These are phyloP conservation scores for Fusarium continuum DNA, from an alignment of 2,329 filamentous ascomycete species.

Conservation along the genomic window DNA sequence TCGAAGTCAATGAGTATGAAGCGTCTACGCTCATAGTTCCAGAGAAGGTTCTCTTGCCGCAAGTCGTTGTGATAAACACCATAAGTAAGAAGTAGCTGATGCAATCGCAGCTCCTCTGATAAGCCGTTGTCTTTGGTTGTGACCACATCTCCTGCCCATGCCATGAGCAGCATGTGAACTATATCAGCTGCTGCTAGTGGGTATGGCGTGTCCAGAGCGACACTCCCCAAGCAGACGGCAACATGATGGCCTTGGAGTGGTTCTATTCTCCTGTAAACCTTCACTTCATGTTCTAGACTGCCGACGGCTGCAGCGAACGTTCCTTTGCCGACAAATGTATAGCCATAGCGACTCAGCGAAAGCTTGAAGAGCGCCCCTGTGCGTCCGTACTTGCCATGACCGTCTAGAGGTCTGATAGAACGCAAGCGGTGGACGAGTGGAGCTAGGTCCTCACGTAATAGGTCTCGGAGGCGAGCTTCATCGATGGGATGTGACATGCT, in stretches of 20 bases:
- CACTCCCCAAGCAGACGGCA: conserved; percentile 30
- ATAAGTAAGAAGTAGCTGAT: conserved; percentile 14
- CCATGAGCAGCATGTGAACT: conserved; percentile 41
- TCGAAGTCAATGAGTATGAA: conserved; percentile 40
- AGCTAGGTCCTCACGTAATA: conserved; percentile 12
- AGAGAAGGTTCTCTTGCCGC: conserved; percentile 32
- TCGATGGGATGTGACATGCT: conserved; percentile 23
- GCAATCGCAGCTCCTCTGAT: conserved; percentile 15
- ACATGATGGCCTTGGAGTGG: conserved; percentile 33
- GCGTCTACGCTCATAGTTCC: conserved; percentile 35
- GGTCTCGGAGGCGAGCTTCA: conserved; percentile 5
- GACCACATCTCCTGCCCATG: conserved; percentile 32
- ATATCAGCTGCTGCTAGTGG: conserved; percentile 24
- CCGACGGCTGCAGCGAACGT: not conserved
- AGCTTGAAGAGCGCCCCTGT: conserved; percentile 35
- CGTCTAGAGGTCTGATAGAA: conserved; percentile 6
- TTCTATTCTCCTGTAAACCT: conserved; percentile 30
- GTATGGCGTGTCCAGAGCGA: conserved; percentile 8
- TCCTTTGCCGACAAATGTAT: conserved; percentile 38
- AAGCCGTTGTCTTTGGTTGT: not conserved
- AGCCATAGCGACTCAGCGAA: conserved; percentile 29
- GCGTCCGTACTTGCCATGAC: conserved; percentile 9
- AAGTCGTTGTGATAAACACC: conserved; percentile 33
- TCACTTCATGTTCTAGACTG: conserved; percentile 26
- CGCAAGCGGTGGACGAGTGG: no score